Percentiles rank a stretch among this genome's conserved stretches.
Conservation (phyloP, 2,329 filamentous ascomycete species). For the Aspergillus sergii region DNA sequence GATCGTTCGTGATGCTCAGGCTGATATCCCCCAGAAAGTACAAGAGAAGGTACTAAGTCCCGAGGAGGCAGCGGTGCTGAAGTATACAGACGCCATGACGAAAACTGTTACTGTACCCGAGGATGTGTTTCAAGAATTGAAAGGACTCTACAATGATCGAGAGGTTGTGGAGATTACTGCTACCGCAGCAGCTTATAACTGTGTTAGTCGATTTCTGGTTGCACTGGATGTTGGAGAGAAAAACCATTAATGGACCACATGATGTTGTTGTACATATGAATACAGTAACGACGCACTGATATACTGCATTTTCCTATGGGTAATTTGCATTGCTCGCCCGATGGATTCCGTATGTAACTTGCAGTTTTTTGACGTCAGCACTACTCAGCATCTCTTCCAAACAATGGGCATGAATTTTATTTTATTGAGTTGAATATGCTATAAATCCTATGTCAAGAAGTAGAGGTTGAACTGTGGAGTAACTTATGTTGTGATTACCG, state of each 20-base stretch:
- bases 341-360: neutral
- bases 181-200: conserved; percentile 80
- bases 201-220: conserved; percentile 80
- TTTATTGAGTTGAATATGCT: neutral
- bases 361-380: neutral
- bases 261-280: neutral
- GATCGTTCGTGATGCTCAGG: conserved; percentile 35
- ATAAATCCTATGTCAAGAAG: neutral
- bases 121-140: conserved; percentile 66
- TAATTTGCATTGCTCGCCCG: neutral
- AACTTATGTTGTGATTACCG: neutral
- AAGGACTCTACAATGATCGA: conserved; percentile 63
- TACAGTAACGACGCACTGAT: neutral
- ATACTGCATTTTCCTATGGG: neutral
- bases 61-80: conserved; percentile 68
- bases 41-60: conserved; percentile 50
- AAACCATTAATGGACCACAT: conserved; percentile 27
- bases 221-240: conserved; percentile 67
- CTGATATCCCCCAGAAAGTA: conserved; percentile 28
- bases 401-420: neutral
- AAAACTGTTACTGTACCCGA: conserved; percentile 70
- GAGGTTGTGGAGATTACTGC: conserved; percentile 82
- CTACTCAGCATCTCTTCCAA: neutral
- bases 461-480: neutral
- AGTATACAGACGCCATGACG: conserved; percentile 84